These are phyloP conservation scores for Phalaenopsis aphrodite DNA, from an alignment of 106 monocot genomes.

Conservation along the genomic window DNA sequence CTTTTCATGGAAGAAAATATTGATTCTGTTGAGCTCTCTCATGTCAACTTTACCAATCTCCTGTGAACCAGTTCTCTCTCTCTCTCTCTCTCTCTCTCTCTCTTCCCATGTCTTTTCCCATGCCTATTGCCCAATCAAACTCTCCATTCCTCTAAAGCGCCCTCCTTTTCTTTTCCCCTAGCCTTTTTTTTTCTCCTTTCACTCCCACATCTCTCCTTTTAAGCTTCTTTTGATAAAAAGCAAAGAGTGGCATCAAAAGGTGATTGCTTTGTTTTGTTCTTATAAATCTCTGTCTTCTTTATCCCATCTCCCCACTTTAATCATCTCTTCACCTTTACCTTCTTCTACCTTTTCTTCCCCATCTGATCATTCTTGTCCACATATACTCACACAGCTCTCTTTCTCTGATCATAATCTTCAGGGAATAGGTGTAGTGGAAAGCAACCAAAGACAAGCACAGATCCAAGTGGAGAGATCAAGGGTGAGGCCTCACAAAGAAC, in stretches of 20 bases:
- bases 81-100: neutral
- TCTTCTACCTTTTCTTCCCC: neutral
- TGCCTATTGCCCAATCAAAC: slow-evolving; percentile 4
- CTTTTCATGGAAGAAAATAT: neutral
- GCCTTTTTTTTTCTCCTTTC: neutral
- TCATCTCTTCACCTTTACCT: neutral
- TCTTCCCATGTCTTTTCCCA: neutral
- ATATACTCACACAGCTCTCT: neutral
- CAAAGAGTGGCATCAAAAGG: neutral
- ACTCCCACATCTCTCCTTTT: slow-evolving; percentile 2
- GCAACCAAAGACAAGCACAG: neutral
- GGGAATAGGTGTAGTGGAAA: neutral
- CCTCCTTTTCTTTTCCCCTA: neutral
- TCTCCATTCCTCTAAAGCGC: neutral
- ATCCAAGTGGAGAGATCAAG: slow-evolving; percentile 1
- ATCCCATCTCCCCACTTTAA: slow-evolving; percentile 1
- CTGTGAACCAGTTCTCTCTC: neutral
- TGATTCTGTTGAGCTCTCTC: slow-evolving; percentile 5
- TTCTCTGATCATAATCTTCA: neutral
- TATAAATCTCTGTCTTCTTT: neutral
- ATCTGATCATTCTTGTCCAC: neutral
- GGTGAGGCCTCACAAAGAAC: slow-evolving; percentile 16
- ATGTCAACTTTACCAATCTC: slow-evolving; percentile 9
- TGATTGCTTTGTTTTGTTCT: neutral
- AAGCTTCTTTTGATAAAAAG: slow-evolving; percentile 2